Evolutionary conservation across 2,329 filamentous ascomycete genomes (phyloP), one percentile per base, ranked within the genome.

Genomic region (Alternaria sp.): DNA sequence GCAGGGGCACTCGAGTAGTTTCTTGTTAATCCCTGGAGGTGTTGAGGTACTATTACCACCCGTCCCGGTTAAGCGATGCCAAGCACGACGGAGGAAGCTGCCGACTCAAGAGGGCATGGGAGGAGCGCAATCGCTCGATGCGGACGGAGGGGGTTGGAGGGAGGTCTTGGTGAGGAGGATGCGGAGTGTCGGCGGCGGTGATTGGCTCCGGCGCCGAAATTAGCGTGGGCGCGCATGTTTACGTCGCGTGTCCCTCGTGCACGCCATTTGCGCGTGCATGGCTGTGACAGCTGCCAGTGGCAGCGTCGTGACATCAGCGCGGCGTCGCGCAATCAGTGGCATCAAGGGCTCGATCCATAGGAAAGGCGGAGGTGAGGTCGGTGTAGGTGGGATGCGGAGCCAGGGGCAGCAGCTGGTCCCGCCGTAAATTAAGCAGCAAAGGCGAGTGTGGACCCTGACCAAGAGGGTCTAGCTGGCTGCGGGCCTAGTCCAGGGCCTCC

Each of bases 331-430:
- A 23, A 41, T 46, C n/a, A 20, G 23, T 33, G 25, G 49, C 60
- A 62, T 62, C 12, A 49, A 47, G 15, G 9, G 23, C 43, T 41
- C 20, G 55, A 41, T 49, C 28, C 55, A 59, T 47, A 37, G 59
- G 47, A 57, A 20, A 45, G 41, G 46, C 46, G 37, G 54, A 30
- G n/a, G n/a, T 18, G 44, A 26, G 55, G 30, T 49, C 55, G 60
- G 60, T 62, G 60, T 59, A 44, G 41, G 26, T 47, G 49, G 25
- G 21, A 49, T 55, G 60, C 47, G 60, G 55, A 61, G 59, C 23
- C 65, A 68, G 62, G 67, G 44, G 60, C 58, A 63, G 55, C 58
- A 62, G 53, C 60, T 66, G 66, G 66, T 47, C 64, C 64, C 14
- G 41, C 57, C 58, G 30, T 59, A 26, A 63, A 60, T 63, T 65